phyloP scores from a whole-genome alignment of 345 rosid genomes.

The Eucalyptus regnans region DNA sequence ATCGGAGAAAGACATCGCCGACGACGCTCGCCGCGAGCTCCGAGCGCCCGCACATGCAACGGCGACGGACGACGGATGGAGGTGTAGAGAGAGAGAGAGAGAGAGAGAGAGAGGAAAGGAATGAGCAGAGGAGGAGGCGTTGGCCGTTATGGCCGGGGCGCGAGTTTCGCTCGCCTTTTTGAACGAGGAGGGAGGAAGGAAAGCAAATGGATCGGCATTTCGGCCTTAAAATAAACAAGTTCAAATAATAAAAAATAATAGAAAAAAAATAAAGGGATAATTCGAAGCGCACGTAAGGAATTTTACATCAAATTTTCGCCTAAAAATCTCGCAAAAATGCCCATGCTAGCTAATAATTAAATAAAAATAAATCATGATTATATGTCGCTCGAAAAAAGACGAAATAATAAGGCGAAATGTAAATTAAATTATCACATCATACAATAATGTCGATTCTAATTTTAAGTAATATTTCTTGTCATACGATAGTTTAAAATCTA shows the following conservation, averaged over 20 bases:
- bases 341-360: background rate
- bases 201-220: background rate
- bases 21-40: background rate
- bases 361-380: background rate
- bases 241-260: background rate
- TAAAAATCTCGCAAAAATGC: background rate
- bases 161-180: background rate
- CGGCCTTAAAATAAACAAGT: background rate
- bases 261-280: background rate
- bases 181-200: background rate
- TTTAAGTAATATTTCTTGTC: background rate
- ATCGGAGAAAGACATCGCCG: constrained; percentile 57
- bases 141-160: background rate
- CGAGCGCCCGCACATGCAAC: background rate
- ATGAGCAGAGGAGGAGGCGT: background rate
- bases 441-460: background rate
- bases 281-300: background rate
- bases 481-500: background rate
- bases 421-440: background rate
- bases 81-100: background rate
- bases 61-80: background rate
- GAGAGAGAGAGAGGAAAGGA: background rate
- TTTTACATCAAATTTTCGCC: background rate
- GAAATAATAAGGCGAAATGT: background rate
- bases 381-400: no score